Conservation (phyloP, 2,329 filamentous ascomycete species). For the Paecilomyces formosus region DNA sequence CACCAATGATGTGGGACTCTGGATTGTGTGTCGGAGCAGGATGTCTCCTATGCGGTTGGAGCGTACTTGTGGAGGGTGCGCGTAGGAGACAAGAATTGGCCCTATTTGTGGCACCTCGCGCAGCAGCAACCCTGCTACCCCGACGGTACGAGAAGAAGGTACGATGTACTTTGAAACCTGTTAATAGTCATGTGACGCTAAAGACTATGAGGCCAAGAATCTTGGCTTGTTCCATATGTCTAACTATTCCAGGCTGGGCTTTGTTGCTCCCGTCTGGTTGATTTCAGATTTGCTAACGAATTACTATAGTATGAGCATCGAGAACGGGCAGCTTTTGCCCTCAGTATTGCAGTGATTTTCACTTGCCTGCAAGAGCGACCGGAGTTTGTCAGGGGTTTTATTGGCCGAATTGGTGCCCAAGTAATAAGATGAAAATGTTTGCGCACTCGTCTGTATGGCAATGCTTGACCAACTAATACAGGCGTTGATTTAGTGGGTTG, state of each 20-base stretch:
- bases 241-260: not conserved
- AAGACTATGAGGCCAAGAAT: not conserved
- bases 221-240: not conserved
- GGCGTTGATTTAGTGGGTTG: not conserved
- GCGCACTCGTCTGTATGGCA: not conserved
- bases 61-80: slow-evolving; percentile 63
- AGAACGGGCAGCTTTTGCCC: slow-evolving; percentile 59
- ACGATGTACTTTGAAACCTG: slow-evolving; percentile 8
- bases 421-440: slow-evolving; percentile 16
- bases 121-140: slow-evolving; percentile 66
- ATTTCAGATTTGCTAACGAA: slow-evolving; percentile 3
- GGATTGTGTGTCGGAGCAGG: slow-evolving; percentile 62
- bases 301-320: slow-evolving; percentile 54
- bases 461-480: not conserved
- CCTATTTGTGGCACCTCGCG: slow-evolving; percentile 73
- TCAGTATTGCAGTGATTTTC: slow-evolving; percentile 63
- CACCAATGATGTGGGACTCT: slow-evolving; percentile 50
- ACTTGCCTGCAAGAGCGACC: slow-evolving; percentile 58
- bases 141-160: slow-evolving; percentile 54
- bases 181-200: not conserved
- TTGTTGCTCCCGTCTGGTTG: not conserved
- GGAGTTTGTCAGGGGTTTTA: slow-evolving; percentile 57
- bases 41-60: slow-evolving; percentile 73
- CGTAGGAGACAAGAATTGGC: slow-evolving; percentile 65
- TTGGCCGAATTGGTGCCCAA: slow-evolving; percentile 48